A percentile compares a stretch with the other conserved stretches of the same genome.
phyloP scores from a whole-genome alignment of 2,329 filamentous ascomycete genomes.

The Paramyrothecium roridum region DNA sequence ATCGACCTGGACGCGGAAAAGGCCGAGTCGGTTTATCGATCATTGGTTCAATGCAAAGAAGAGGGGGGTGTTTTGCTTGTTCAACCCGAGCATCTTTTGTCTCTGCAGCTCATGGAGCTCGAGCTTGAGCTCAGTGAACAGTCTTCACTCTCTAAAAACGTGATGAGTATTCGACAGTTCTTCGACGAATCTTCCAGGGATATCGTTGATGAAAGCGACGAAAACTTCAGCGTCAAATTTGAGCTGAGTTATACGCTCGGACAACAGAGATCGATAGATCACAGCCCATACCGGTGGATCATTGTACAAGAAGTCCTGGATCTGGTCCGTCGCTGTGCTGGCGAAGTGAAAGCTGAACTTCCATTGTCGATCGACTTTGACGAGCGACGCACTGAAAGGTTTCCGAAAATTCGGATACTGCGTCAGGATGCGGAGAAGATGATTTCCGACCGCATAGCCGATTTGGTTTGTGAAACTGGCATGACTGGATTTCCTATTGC shows the following conservation, averaged over 20 bases:
- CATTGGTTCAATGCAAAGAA: conserved; percentile 44
- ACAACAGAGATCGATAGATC: conserved; percentile 43
- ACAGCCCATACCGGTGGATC: conserved; percentile 53
- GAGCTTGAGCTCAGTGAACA: conserved; percentile 38
- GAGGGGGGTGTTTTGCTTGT: conserved; percentile 54
- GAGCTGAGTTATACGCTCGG: conserved; percentile 65
- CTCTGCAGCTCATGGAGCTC: conserved; percentile 57
- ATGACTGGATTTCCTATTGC: conserved; percentile 37
- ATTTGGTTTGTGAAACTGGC: conserved; percentile 39
- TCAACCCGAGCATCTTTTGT: conserved; percentile 63
- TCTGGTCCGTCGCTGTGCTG: conserved; percentile 30
- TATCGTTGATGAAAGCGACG: conserved; percentile 64
- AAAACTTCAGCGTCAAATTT: conserved; percentile 58
- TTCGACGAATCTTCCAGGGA: conserved; percentile 45
- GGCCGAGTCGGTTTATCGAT: conserved; percentile 28
- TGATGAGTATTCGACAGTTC: conserved; percentile 40
- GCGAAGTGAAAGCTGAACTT: conserved; percentile 20
- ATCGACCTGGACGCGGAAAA: conserved; percentile 28
- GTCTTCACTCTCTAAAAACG: conserved; percentile 17
- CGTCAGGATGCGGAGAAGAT: conserved; percentile 19
- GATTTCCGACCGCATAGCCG: conserved; percentile 30
- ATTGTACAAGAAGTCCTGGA: conserved; percentile 51
- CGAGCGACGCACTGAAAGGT: conserved; percentile 27
- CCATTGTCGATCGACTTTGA: conserved; percentile 40
- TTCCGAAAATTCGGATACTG: conserved; percentile 49